Base-by-base conservation (phyloP, 371 early-diverging fungal genomes). In the Cokeromyces recurvatus region DNA sequence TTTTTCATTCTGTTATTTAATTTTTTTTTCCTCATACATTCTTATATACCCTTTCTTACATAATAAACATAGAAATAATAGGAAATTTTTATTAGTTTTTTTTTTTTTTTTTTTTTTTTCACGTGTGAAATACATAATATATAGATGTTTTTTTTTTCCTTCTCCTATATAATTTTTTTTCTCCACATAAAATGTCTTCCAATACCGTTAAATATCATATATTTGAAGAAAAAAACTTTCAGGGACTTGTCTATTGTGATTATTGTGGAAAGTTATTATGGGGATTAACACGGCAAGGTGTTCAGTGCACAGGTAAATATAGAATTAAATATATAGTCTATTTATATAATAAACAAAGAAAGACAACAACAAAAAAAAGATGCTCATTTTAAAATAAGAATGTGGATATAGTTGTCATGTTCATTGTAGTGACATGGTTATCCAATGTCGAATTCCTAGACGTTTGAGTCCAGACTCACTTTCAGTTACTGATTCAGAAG, bases 181-280 rank as follows among this genome's bases (percentile, higher is more conserved):
- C 5, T 7, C 5, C 11, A 27, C 11, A 12, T 14, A 29, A 9
- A 29, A 27, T 27, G 5, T 39, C 23, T 8, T 8, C 4, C n/a
- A n/a, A n/a, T n/a, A n/a, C 48, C 20, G 35, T 46, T 19, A 61
- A 62, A 41, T 62, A 59, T 32, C 81, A 79, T 57, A 51, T 62
- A 42, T 79, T 76, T 55, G 44, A 51, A 31, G 62, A 58, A 43
- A 73, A 68, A 22, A 71, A 71, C 37, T 82, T 82, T 46, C 51
- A 64, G 42, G 67, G 74, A 22, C 64, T 78, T 11, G 75, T 77
- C 8, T 82, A 78, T 57, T 82, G 82, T 61, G 79, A 74, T 51
- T 70, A 75, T 46, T 82, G 82, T 53, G 56, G 58, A 6, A 74
- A 76, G 40, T 54, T 82, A 15, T 53, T 82, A 31, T 82, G 82